Base-by-base conservation (phyloP, 2,329 filamentous ascomycete genomes). In the Fusarium nelsonii region DNA sequence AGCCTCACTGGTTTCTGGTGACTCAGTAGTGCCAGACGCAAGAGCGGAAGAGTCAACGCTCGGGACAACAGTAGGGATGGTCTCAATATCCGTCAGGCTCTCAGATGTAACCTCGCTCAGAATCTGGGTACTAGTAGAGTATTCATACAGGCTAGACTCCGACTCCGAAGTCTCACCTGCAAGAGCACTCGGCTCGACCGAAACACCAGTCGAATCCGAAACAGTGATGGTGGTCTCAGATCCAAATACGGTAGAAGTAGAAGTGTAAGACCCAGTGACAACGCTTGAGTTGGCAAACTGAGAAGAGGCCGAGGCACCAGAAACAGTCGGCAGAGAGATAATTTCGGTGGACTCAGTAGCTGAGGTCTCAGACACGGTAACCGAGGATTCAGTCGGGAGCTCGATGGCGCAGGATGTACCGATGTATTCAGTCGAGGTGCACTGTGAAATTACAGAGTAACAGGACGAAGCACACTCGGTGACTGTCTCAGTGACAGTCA, bases 401-500 rank as follows among this genome's bases (percentile, higher is more conserved):
- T 64, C 23, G 4, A 49, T 39, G 7, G 33, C 26, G 23, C 64
- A 68, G 23, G 64, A 66, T 15, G 68, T 69, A 20, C 52, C 45
- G 14, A 56, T 28, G 28, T 57, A 65, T 16, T 68, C 60, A 6
- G 71, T 74, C 18, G 51, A 63, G 15, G 69, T 72, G 16, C 69
- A 74, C 58, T 72, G 50, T 15, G 55, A 73, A 30, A 71, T 45
- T 4, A 63, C 45, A 28, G 69, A 71, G 63, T 71, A 74, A 55
- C 73, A 74, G 15, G 63, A 70, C 26, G 74, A 64, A 2, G 75
- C 73, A 43, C 76, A 81, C 11, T 63, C 74, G 1, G 73, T 75
- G 26, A 76, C 67, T 3, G 78, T 78, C 54, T 71, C 69, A 9
- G 77, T 78, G 20, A 79, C 73, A 10, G 79, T 80, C 8, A 77